Conservation (phyloP, 345 rosid species). For the Aurinia saxatilis region DNA sequence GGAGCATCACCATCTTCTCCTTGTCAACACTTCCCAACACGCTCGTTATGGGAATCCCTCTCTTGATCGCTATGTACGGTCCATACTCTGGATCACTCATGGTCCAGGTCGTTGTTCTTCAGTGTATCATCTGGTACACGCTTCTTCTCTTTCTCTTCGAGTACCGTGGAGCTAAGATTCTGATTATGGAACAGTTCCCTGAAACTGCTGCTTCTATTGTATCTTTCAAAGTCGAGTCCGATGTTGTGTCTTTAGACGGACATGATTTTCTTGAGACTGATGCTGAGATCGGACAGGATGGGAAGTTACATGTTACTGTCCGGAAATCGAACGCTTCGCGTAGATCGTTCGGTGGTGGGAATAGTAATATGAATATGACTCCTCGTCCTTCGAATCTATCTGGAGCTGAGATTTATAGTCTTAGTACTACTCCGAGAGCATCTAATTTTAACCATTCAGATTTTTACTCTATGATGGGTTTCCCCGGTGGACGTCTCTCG, state of each 20-base stretch:
- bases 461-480: constrained; percentile 74
- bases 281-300: constrained; percentile 80
- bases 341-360: constrained; percentile 33
- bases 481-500: constrained; percentile 62
- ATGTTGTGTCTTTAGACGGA: constrained; percentile 75
- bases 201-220: constrained; percentile 84
- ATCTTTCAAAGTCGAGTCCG: constrained; percentile 85
- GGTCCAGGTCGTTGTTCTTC: constrained; percentile 94
- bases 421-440: constrained; percentile 65
- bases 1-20: constrained; percentile 90
- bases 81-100: constrained; percentile 56
- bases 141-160: constrained; percentile 81
- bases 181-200: constrained; percentile 90
- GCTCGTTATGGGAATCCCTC: constrained; percentile 92
- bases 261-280: constrained; percentile 70
- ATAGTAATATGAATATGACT: constrained; percentile 46
- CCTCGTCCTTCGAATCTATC: constrained; percentile 85
- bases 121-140: constrained; percentile 93
- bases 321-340: constrained; percentile 81
- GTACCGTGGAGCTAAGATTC: constrained; percentile 80
- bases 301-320: constrained; percentile 80
- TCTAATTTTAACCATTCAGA: constrained; percentile 82
- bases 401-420: constrained; percentile 81
- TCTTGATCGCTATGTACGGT: constrained; percentile 89
- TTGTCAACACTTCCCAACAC: constrained; percentile 89